phyloP scores from a whole-genome alignment of 495 filamentous ascomycete genomes.

The Aspergillus coremiiformis region DNA sequence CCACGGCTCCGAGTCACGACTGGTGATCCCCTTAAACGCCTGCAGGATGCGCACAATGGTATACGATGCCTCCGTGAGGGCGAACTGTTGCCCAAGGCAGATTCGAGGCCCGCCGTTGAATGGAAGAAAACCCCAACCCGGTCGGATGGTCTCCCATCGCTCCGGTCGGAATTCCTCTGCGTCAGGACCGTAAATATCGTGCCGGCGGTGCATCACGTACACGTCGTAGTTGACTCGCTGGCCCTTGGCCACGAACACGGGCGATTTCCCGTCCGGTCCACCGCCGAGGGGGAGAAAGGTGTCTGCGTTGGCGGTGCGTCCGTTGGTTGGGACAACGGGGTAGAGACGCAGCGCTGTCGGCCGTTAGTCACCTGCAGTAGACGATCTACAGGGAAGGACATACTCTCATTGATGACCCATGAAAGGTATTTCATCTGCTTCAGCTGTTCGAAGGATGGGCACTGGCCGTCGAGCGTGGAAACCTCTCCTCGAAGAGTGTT shows the following conservation, averaged over 20 bases:
- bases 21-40: constrained; percentile 38
- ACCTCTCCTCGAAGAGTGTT: constrained; percentile 46
- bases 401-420: constrained; percentile 43
- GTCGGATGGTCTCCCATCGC: constrained; percentile 47
- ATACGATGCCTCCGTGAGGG: constrained; percentile 64
- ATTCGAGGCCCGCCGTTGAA: constrained; percentile 73
- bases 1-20: constrained; percentile 12
- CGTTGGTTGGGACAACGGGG: constrained; percentile 66
- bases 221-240: constrained; percentile 42
- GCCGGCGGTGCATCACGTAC: constrained; percentile 65
- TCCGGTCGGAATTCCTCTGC: constrained; percentile 55
- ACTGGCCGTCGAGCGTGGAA: not conserved
- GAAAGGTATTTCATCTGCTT: constrained; percentile 67
- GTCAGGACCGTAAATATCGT: constrained; percentile 30
- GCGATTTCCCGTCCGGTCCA: constrained; percentile 55
- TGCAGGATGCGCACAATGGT: constrained; percentile 58
- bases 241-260: constrained; percentile 58
- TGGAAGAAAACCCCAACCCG: constrained; percentile 57
- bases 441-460: constrained; percentile 53
- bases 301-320: constrained; percentile 56
- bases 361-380: not conserved
- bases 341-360: constrained; percentile 49
- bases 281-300: constrained; percentile 66
- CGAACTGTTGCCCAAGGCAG: constrained; percentile 65
- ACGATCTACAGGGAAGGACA: too few species aligned